Conservation (phyloP, 192 early-diverging fungal species). For the Coemansia sp. region DNA sequence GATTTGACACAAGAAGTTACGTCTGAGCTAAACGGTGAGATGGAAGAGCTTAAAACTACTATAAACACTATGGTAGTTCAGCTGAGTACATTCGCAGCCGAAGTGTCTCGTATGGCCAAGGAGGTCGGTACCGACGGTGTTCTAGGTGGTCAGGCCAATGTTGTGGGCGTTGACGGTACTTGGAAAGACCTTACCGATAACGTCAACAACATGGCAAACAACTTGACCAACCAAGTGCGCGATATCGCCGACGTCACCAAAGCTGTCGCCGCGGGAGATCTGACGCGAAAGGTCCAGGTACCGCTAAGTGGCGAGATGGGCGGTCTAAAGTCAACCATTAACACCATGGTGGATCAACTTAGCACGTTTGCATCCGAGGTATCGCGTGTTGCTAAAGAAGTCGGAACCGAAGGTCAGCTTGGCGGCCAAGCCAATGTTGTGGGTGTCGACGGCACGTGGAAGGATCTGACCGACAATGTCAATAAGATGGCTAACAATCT, state of each 20-base stretch:
- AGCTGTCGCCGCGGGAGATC: constrained; percentile 17
- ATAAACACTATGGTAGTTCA: constrained; percentile 20
- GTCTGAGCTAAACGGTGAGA: constrained; percentile 49
- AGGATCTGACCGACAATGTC: constrained; percentile 61
- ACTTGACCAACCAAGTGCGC: constrained; percentile 63
- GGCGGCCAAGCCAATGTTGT: constrained; percentile 57
- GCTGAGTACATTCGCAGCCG: constrained; percentile 57
- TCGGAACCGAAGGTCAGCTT: constrained; percentile 56
- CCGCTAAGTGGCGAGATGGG: constrained; percentile 57
- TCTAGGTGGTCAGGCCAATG: constrained; percentile 57
- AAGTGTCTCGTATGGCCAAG: constrained; percentile 67
- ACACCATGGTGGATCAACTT: constrained; percentile 31
- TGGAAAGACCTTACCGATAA: constrained; percentile 65
- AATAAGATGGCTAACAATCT: constrained; percentile 67
- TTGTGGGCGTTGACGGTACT: constrained; percentile 58
- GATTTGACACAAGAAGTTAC: constrained; percentile 40
- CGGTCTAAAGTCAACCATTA: constrained; percentile 6
- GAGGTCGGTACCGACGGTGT: constrained; percentile 59
- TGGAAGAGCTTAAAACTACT: constrained; percentile 14
- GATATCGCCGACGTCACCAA: constrained; percentile 55
- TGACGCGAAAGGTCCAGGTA: constrained; percentile 19
- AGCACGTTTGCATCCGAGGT: constrained; percentile 62
- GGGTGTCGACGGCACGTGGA: constrained; percentile 62
- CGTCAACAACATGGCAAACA: constrained; percentile 65
- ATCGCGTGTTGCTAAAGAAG: constrained; percentile 64